Base-by-base conservation (phyloP, 352 stramenopile species). In the Phytophthora hybrid region DNA sequence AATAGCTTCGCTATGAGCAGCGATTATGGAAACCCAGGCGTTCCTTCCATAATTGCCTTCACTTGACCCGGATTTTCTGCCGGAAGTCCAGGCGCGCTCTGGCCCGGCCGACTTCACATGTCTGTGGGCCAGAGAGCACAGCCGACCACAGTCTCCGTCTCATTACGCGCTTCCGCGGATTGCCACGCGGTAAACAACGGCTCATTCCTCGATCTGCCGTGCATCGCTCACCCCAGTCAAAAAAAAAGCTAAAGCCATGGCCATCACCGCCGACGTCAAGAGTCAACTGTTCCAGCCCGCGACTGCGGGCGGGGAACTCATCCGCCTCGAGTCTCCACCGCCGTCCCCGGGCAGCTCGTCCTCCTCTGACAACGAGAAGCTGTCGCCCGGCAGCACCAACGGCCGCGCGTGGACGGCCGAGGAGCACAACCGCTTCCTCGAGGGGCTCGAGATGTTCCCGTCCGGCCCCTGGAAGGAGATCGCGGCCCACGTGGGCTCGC, bases 391-490 rank as follows among this genome's bases (percentile, higher is more conserved):
- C 14, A 74, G 68, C 69, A 73, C 72, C 7, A 82, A 79, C 63
- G 78, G 78, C 39, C 75, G 72, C 10, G 78, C 78, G 11, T 84
- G 81, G 81, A 83, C 77, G 5, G 63, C 64, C 0, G 77, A 85
- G 7, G 83, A 91, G 63, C 85, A 92, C 73, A 74, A 90, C 32
- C 82, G 83, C 2, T 92, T 92, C 69, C 66, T 92, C 4, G 66
- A 83, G 57, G 84, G 81, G 0, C 79, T 90, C 51, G 83, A 92
- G 60, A 63, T 85, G n/a, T 92, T 84, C 69, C 85, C 85, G 31
- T 82, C 74, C 3, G 82, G 84, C 2, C 84, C 86, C 19, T 93
- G 82, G 84, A 91, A 91, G 51, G 76, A 83, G 31, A 88, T 92
- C 47, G 83, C 87, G 14, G 78, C 76, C 2, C 59, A 89, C 37